Base-by-base conservation (phyloP, 192 early-diverging fungal species). In the Paraglomus occultum region DNA sequence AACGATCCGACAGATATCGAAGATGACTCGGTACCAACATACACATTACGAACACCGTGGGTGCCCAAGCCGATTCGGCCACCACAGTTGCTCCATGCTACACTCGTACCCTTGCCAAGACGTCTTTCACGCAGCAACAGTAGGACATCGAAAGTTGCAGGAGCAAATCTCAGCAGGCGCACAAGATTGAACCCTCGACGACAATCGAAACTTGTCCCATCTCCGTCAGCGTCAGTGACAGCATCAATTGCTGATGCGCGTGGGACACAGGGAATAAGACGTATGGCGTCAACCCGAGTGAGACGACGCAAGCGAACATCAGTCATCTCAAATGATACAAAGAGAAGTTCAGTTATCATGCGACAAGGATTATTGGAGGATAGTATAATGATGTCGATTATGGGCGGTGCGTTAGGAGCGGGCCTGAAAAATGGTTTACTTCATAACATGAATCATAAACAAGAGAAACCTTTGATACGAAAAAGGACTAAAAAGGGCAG, bases 1-100 rank as follows among this genome's bases (percentile, higher is more conserved):
- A 70, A 70, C 50, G 67, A 70, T 58, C 67, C 67, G 0, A 70
- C 67, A 10, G 67, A 70, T 70, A 47, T 70, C 20, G 67, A 70
- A 20, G 53, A 47, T 70, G 67, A 70, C 50, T 46, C 49, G 40
- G 44, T 38, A 14, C 51, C 20, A 8, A 10, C 31, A 12, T 51
- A 59, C 45, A 8, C 18, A 14, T 2, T 31, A 9, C 12, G 3
- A 9, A 49, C 40, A 18, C 67, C 67, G 15, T 70, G 67, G 67
- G 48, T 70, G 38, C 67, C 67, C 5, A 48, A 51, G 8, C 23
- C 54, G 1, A 14, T 48, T 59, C 39, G 59, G 39, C 67, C 67
- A n/a, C 67, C 67, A 10, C 67, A 70, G 49, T 53, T 70, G 23
- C 38, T 70, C 47, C 67, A 70, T n/a, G 67, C 54, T 20, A 51